A percentile compares a stretch with the other conserved stretches of the same genome.
Conservation (phyloP, 2,329 filamentous ascomycete species). For the Monosporascus sp. region DNA sequence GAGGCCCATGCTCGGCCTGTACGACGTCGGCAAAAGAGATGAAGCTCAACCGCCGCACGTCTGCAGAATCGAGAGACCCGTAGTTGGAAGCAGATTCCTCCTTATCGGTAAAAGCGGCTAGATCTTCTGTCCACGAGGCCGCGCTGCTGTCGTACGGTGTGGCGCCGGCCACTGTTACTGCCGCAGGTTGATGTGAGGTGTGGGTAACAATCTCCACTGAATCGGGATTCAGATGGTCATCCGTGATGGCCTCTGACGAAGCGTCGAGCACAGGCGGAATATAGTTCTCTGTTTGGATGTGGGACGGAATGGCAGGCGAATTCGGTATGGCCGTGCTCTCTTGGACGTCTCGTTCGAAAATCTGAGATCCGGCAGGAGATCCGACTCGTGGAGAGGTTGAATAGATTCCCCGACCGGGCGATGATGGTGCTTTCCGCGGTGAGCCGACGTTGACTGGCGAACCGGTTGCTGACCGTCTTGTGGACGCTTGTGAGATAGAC, state of each 20-base stretch:
- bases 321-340: constrained; percentile 67
- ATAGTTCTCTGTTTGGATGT: constrained; percentile 90
- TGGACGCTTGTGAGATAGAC: constrained; percentile 32
- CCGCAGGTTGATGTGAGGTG: constrained; percentile 74
- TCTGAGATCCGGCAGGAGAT: constrained; percentile 73
- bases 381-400: constrained; percentile 69
- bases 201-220: constrained; percentile 91
- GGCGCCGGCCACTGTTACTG: constrained; percentile 57
- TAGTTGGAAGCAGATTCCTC: constrained; percentile 70
- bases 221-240: constrained; percentile 78
- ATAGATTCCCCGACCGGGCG: constrained; percentile 59
- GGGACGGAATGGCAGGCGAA: constrained; percentile 83
- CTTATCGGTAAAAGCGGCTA: constrained; percentile 48
- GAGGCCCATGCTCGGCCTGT: constrained; percentile 70
- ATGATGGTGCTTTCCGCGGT: constrained; percentile 49
- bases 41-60: constrained; percentile 82
- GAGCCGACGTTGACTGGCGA: constrained; percentile 40
- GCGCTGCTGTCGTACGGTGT: constrained; percentile 36
- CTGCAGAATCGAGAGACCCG: constrained; percentile 69
- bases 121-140: constrained; percentile 53
- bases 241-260: constrained; percentile 87
- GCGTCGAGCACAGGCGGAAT: constrained; percentile 90
- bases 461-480: constrained; percentile 32
- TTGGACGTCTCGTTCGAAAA: constrained; percentile 94
- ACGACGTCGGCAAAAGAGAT: constrained; percentile 97